Conservation (phyloP, 2,329 filamentous ascomycete species). For the Myriosclerotinia curreyana region DNA sequence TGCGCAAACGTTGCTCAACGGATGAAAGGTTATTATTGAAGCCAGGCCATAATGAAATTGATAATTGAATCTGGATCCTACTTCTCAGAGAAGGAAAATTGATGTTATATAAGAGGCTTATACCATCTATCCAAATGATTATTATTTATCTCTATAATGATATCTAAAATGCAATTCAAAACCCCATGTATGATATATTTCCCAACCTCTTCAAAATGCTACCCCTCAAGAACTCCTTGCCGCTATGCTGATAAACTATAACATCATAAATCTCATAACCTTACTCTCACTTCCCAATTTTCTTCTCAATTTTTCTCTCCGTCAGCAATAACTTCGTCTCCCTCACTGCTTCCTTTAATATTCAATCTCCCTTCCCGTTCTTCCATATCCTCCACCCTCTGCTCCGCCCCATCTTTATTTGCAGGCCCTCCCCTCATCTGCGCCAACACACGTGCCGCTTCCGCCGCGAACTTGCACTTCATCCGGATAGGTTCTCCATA, state of each 20-base stretch:
- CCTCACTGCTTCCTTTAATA: neutral
- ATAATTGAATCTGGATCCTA: no score
- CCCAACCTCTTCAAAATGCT: neutral
- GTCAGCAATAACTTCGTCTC: no score
- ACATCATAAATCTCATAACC: neutral
- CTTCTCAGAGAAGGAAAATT: neutral
- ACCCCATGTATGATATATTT: neutral
- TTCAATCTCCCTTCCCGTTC: conserved; percentile 3
- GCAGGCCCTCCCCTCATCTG: conserved; percentile 1
- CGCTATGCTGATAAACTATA: neutral
- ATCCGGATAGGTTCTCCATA: conserved; percentile 63
- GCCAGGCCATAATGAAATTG: neutral
- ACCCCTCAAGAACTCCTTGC: neutral
- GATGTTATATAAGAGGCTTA: neutral
- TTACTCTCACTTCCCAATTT: neutral
- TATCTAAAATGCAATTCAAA: neutral
- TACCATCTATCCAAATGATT: neutral
- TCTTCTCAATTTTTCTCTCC: neutral
- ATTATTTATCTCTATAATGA: neutral
- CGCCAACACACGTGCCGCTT: conserved; percentile 47
- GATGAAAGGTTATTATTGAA: neutral
- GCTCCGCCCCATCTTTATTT: conserved; percentile 11
- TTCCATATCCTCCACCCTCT: conserved; percentile 16
- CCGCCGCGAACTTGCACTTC: conserved; percentile 65
- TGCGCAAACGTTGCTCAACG: neutral